Percentiles rank a stretch among this genome's conserved stretches.
Evolutionary conservation across 2,329 filamentous ascomycete genomes (phyloP).

Genomic region (Pseudogymnoascus destructans): DNA sequence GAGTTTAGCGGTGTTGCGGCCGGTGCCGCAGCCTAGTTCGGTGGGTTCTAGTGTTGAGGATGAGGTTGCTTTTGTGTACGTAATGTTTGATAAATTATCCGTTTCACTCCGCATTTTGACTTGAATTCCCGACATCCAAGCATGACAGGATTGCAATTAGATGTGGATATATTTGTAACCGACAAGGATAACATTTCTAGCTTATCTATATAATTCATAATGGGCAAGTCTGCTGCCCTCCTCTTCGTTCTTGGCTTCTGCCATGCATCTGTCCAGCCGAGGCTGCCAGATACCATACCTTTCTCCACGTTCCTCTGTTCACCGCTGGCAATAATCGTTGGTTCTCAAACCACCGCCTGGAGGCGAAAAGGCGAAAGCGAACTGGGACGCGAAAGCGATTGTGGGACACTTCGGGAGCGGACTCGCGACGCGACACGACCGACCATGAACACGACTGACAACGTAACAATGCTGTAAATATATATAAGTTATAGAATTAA

Average conservation of each 20-base stretch:
- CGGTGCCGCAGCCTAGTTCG: constrained; percentile 55
- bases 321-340: neutral
- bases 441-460: too few species aligned
- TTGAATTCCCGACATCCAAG: neutral
- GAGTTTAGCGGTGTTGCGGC: constrained; percentile 46
- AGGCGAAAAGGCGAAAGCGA: too few species aligned
- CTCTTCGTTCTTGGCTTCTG: neutral
- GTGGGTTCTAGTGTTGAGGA: neutral
- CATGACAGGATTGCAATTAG: neutral
- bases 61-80: neutral
- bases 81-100: neutral
- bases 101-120: neutral
- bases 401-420: too few species aligned
- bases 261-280: neutral
- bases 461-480: too few species aligned
- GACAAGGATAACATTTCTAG: neutral
- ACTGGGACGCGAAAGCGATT: too few species aligned
- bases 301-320: constrained; percentile 5
- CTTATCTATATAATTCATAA: too few species aligned
- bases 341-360: too few species aligned
- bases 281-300: constrained; percentile 6
- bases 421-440: too few species aligned
- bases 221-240: too few species aligned
- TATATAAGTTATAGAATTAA: too few species aligned
- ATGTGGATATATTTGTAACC: neutral